Evolutionary conservation across 2,329 filamentous ascomycete genomes (phyloP).

Genomic region (Aspergillus brunneoviolaceus): DNA sequence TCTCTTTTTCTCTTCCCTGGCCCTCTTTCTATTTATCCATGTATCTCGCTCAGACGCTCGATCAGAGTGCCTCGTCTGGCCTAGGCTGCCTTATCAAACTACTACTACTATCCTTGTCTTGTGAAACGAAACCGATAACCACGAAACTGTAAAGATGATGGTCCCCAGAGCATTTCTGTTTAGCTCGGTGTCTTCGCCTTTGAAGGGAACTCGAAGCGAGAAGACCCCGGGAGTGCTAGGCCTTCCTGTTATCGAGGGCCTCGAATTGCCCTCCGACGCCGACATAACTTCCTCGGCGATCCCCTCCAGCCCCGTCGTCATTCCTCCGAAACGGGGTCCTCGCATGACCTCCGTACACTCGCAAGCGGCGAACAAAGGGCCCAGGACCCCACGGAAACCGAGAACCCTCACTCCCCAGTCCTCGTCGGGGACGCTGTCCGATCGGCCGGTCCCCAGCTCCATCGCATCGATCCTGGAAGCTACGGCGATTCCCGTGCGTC

Average conservation of each 20-base stretch:
- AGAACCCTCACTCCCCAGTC: slow-evolving; percentile 24
- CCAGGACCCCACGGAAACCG: slow-evolving; percentile 21
- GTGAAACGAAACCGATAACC: slow-evolving; percentile 10
- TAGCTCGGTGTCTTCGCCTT: slow-evolving; percentile 29
- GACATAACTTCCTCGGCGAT: slow-evolving; percentile 15
- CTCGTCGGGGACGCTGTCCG: slow-evolving; percentile 29
- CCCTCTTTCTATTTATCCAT: slow-evolving; percentile 26
- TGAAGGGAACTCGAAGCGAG: slow-evolving; percentile 17
- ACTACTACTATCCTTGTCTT: slow-evolving; percentile 12
- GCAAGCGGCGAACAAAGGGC: slow-evolving; percentile 15
- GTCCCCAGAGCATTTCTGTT: slow-evolving; percentile 43
- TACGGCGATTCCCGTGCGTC: slow-evolving; percentile 58
- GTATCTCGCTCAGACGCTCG: slow-evolving; percentile 42
- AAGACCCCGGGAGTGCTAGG: slow-evolving; percentile 18
- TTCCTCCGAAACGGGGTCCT: slow-evolving; percentile 34
- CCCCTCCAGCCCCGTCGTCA: slow-evolving; percentile 36
- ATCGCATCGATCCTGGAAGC: slow-evolving; percentile 59
- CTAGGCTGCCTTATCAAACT: slow-evolving; percentile 19
- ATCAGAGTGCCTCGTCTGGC: slow-evolving; percentile 43
- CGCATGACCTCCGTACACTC: slow-evolving; percentile 22
- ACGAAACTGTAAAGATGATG: slow-evolving; percentile 38
- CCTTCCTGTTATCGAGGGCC: slow-evolving; percentile 14
- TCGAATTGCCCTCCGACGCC: slow-evolving; percentile 18
- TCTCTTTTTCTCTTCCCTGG: background rate
- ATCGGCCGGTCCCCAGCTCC: slow-evolving; percentile 52